A percentile compares a stretch with the other conserved stretches of the same genome.
phyloP scores from a whole-genome alignment of 192 early-diverging fungal genomes.

The Dispira simplex region DNA sequence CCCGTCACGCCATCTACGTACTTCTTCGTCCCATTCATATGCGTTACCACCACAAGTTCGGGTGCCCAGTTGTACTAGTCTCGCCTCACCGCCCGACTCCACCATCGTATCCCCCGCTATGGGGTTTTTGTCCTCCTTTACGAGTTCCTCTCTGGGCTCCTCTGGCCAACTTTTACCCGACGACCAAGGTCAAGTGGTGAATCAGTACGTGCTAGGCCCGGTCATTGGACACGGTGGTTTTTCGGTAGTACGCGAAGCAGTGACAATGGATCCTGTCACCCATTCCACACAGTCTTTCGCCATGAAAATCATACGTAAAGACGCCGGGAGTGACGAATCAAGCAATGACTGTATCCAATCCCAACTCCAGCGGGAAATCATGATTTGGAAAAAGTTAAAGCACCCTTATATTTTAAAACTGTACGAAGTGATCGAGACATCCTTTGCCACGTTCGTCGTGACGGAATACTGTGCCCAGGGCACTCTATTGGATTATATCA shows the following conservation, averaged over 20 bases:
- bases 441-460: conserved; percentile 52
- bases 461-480: conserved; percentile 49
- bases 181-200: conserved; percentile 55
- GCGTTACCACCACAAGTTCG: not conserved
- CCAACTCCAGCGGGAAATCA: conserved; percentile 44
- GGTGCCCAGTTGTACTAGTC: not conserved
- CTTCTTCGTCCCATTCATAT: not conserved
- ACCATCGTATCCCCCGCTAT: conserved; percentile 3
- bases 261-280: conserved; percentile 22
- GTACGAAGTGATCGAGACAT: conserved; percentile 46
- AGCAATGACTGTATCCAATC: conserved; percentile 26
- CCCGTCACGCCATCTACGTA: not conserved
- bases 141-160: not conserved
- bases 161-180: conserved; percentile 15
- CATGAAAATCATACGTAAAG: conserved; percentile 48
- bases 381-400: conserved; percentile 47
- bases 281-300: conserved; percentile 33
- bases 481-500: conserved; percentile 41
- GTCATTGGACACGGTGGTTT: conserved; percentile 64
- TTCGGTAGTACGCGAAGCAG: conserved; percentile 56
- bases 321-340: conserved; percentile 16
- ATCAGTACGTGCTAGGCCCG: conserved; percentile 48
- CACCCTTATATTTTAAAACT: conserved; percentile 52
- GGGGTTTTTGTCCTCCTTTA: not conserved
- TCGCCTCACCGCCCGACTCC: conserved; percentile 5